These are phyloP conservation scores for Hevea brasiliensis DNA, from an alignment of 345 rosid species.

Conservation along the genomic window DNA sequence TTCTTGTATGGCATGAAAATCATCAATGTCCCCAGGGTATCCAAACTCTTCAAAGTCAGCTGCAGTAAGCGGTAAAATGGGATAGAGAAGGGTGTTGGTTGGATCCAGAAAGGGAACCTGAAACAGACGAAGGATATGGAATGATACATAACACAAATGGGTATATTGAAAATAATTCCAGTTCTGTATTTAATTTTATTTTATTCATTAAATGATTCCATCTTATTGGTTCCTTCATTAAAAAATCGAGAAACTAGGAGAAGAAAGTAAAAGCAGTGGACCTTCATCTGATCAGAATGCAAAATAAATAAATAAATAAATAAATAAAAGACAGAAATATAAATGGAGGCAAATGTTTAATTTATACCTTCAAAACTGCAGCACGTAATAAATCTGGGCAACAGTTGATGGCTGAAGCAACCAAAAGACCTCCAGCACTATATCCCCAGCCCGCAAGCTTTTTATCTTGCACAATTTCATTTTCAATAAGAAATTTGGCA, in stretches of 20 bases:
- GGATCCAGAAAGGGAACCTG: conserved; percentile 95
- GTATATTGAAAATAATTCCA: background rate
- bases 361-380: conserved; percentile 70
- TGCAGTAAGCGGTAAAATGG: conserved; percentile 73
- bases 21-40: conserved; percentile 71
- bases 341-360: background rate
- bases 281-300: background rate
- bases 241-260: conserved; percentile 7
- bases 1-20: conserved; percentile 66
- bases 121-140: conserved; percentile 13
- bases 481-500: conserved; percentile 66
- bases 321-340: background rate
- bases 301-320: background rate
- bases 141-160: background rate
- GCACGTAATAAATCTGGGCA: conserved; percentile 74
- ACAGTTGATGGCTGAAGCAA: conserved; percentile 85
- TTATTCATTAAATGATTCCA: background rate
- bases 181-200: background rate
- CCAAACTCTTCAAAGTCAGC: conserved; percentile 93
- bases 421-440: conserved; percentile 88
- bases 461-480: conserved; percentile 60
- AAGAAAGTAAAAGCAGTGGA: background rate
- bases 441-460: conserved; percentile 93
- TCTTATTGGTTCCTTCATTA: background rate
- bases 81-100: conserved; percentile 77